These are phyloP conservation scores for Candida verbasci DNA, from an alignment of 805 yeast genomes.

Conservation along the genomic window DNA sequence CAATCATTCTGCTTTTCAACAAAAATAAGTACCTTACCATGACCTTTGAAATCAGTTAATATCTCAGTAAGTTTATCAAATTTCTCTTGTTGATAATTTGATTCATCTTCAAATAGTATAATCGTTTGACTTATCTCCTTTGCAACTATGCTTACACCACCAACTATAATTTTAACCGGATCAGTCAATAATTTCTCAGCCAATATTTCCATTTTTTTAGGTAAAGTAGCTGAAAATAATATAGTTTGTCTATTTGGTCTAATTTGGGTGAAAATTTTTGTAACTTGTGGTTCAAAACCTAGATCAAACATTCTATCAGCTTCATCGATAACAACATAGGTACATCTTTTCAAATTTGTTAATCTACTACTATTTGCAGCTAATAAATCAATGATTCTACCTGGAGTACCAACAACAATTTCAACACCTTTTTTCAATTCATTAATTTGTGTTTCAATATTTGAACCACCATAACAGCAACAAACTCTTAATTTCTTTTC, in stretches of 20 bases:
- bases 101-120: constrained; percentile 50
- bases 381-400: constrained; percentile 83
- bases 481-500: constrained; percentile 45
- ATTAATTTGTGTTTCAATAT: constrained; percentile 76
- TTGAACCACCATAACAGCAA: constrained; percentile 91
- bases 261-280: constrained; percentile 67
- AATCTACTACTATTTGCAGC: constrained; percentile 80
- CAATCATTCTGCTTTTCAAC: constrained; percentile 87
- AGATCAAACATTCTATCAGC: constrained; percentile 96
- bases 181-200: constrained; percentile 60
- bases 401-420: constrained; percentile 90
- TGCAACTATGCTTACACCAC: constrained; percentile 76
- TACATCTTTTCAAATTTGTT: constrained; percentile 59
- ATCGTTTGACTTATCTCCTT: constrained; percentile 73
- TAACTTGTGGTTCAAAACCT: constrained; percentile 96
- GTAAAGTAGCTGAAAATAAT: constrained; percentile 91
- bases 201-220: constrained; percentile 68
- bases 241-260: constrained; percentile 88
- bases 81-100: constrained; percentile 11
- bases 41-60: constrained; percentile 43
- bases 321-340: constrained; percentile 88
- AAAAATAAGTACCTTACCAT: constrained; percentile 63
- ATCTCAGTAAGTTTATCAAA: constrained; percentile 43
- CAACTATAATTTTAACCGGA: constrained; percentile 77
- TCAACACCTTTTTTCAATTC: constrained; percentile 74